phyloP scores from a whole-genome alignment of 1,284 basidiomycete species.

The Psilocybe mexicana region DNA sequence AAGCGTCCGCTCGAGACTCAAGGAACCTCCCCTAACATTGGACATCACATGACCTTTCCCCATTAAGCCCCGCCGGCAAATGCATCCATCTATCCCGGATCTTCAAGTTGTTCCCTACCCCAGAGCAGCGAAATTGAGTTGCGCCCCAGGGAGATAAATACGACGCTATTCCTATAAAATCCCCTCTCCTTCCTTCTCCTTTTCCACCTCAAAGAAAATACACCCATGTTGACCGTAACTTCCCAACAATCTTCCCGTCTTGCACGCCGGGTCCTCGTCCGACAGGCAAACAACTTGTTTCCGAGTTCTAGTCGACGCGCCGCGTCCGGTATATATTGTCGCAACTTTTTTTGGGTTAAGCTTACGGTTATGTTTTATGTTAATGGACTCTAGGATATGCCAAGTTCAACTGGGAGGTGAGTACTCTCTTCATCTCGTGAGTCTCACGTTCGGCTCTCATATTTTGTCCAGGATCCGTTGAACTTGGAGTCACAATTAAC shows the following conservation, averaged over 20 bases:
- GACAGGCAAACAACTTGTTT: constrained; percentile 5
- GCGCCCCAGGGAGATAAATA: neutral
- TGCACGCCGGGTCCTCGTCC: constrained; percentile 3
- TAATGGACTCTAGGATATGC: constrained; percentile 3
- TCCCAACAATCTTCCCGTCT: constrained; percentile 15
- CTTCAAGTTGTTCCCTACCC: neutral
- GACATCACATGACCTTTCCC: too few relatives aligned
- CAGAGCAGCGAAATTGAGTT: neutral
- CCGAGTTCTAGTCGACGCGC: constrained; percentile 16
- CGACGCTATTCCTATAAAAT: neutral
- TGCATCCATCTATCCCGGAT: neutral
- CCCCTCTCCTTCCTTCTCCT: neutral
- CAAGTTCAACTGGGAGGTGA: constrained; percentile 60
- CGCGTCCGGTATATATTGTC: constrained; percentile 23
- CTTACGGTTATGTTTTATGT: neutral
- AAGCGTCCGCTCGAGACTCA: too few relatives aligned
- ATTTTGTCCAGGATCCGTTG: constrained; percentile 66
- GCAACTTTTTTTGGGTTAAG: neutral
- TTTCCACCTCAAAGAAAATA: neutral
- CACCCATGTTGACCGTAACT: neutral
- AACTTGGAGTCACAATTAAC: constrained; percentile 77
- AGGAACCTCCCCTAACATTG: too few relatives aligned
- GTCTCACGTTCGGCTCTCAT: neutral
- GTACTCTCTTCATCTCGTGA: constrained; percentile 5
- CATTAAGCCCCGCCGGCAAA: too few relatives aligned